phyloP scores from a whole-genome alignment of 2,329 filamentous ascomycete species.

The Tetracladium maxilliforme region DNA sequence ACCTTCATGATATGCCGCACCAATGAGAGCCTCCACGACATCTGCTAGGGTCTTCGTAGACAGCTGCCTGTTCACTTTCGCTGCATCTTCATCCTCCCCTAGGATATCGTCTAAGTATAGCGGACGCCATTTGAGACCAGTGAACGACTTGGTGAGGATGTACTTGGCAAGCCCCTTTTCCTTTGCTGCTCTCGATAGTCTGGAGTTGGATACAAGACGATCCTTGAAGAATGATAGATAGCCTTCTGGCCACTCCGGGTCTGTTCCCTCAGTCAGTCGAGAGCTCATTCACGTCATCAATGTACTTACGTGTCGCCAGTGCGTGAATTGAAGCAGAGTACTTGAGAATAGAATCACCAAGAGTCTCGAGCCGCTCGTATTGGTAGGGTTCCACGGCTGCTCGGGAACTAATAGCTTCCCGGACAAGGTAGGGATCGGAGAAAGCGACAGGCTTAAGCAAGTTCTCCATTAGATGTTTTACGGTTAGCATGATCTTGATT shows the following conservation, averaged over 20 bases:
- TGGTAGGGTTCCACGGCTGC: constrained; percentile 43
- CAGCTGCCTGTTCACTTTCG: constrained; percentile 22
- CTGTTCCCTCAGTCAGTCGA: constrained; percentile 16
- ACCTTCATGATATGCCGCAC: constrained; percentile 56
- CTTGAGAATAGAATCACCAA: constrained; percentile 78
- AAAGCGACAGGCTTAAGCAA: constrained; percentile 38
- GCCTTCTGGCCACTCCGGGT: constrained; percentile 61
- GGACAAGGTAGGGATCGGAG: constrained; percentile 35
- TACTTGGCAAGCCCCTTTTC: constrained; percentile 54
- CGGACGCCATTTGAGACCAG: constrained; percentile 57
- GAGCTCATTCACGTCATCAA: background rate
- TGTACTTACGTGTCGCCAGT: constrained; percentile 29
- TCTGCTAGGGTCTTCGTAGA: constrained; percentile 77
- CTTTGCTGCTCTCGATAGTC: constrained; percentile 51
- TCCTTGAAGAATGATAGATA: constrained; percentile 57
- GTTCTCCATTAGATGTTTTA: constrained; percentile 39
- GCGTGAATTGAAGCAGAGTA: constrained; percentile 54
- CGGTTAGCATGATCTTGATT: constrained; percentile 51
- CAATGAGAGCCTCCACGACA: constrained; percentile 74
- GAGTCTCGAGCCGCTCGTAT: constrained; percentile 76
- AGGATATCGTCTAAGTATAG: constrained; percentile 34
- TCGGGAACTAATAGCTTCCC: constrained; percentile 57
- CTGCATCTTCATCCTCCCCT: constrained; percentile 6
- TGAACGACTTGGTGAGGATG: constrained; percentile 56
- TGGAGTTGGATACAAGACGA: constrained; percentile 57